Evolutionary conservation across 2,329 filamentous ascomycete genomes (phyloP), one percentile per base, ranked within the genome.

Genomic region (Leptodontidium sp.): DNA sequence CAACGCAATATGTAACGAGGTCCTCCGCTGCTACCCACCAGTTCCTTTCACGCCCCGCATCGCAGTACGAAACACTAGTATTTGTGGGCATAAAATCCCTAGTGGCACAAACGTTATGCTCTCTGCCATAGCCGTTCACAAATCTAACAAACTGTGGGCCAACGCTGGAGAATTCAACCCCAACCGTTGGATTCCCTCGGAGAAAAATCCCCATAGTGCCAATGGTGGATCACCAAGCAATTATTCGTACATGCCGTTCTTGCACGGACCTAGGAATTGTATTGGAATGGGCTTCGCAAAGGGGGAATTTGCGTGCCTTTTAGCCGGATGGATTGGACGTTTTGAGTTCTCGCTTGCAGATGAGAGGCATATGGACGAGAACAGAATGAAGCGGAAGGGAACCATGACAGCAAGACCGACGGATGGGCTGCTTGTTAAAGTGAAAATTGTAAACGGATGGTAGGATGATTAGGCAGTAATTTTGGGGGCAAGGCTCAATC

Each of bases 181-280:
- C 0, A 92, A 93, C 53, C 84, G 92, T 14, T 94, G 91, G 91
- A 84, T 90, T 35, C 32, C 32, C 32, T 35, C 32, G 5, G 77
- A 52, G 65, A 40, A 24, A 61, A 62, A 21, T n/a, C 45, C 45
- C 15, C 14, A 21, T 21, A 49, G 45, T n/a, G 6, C 87, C 86
- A 35, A 35, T 55, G 92, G 92, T 8, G 91, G 91, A 17, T 90
- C 92, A 1, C 83, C 85, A 17, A 92, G 86, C 74, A 95, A 94
- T 79, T 97, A 90, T 77, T 87, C 90, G 0, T 90, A 91, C 75
- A 78, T 94, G 80, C 94, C 92, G 0, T 97, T 97, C 80, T 78
- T 97, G 66, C 93, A 96, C 77, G 94, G 94, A 0, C 93, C 93
- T 4, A 83, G 93, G 63, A 91, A 90, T 75, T 97, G 93, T 76